Evolutionary conservation across 352 stramenopile genomes (phyloP), one percentile per base, ranked within the genome.

Genomic region (Peronospora belbahrii): DNA sequence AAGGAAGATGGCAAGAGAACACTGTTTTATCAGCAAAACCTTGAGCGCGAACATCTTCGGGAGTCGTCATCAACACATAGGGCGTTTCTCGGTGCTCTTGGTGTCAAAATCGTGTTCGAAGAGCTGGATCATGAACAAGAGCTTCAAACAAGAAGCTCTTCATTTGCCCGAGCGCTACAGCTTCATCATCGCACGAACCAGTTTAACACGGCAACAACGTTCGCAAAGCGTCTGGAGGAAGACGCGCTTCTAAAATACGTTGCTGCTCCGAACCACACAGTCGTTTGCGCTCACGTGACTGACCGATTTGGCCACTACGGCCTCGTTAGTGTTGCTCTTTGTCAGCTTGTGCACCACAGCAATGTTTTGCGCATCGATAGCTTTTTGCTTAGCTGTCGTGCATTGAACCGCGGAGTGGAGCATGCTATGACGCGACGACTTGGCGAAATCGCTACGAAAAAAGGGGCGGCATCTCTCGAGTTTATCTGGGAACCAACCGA

Each of bases 271-370:
- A 32, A 23, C 1, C 59, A 68, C 10, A 58, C 42, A 11, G 70
- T 67, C 10, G 33, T 87, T 28, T 75, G 67, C 31, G 70, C 71
- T 7, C 61, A 74, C 6, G 77, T 87, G 48, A 87, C 77, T 0
- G 77, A 89, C 33, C 70, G 74, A 10, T 87, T 83, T 30, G 77
- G 77, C 13, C 77, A 89, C 44, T 89, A 89, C 15, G 77, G 77
- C 2, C 62, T 89, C 1, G 77, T 89, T 10, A 74, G 66, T 30
- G 54, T 66, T 15, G 51, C 59, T 36, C 48, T 79, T 11, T 82
- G 62, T 41, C 72, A 50, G 8, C 18, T 53, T 25, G 19, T 48
- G 2, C 28, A 10, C 1, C 6, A 43, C 23, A 30, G 7, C 30
- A 17, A 55, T n/a, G 33, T 37, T 8, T 48, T 79, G 19, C 46